Conservation (phyloP, 306 rosid species). For the Cyamopsis tetragonoloba region DNA sequence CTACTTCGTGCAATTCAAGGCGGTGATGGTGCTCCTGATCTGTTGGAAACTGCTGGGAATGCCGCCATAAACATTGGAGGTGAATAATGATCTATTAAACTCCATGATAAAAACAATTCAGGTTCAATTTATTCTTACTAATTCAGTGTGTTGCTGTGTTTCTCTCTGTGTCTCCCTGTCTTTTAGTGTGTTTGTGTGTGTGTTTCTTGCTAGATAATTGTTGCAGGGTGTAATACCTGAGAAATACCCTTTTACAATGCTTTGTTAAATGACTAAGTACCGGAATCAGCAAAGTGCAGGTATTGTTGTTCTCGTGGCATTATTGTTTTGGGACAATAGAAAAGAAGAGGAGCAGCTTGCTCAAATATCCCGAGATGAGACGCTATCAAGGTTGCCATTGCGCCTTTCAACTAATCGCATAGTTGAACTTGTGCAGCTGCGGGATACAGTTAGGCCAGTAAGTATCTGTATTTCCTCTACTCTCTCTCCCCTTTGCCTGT, state of each 20-base stretch:
- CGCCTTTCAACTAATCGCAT: slow-evolving; percentile 93
- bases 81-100: slow-evolving; percentile 37
- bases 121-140: slow-evolving; percentile 18
- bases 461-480: slow-evolving; percentile 31
- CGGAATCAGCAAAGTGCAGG: slow-evolving; percentile 79
- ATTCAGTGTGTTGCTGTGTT: neutral
- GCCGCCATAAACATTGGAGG: slow-evolving; percentile 89
- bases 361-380: slow-evolving; percentile 82
- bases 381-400: slow-evolving; percentile 85
- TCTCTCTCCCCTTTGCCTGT: neutral
- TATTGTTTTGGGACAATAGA: slow-evolving; percentile 93
- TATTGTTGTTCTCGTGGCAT: slow-evolving; percentile 64
- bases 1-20: slow-evolving; percentile 64
- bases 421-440: slow-evolving; percentile 95
- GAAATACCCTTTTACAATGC: slow-evolving; percentile 21
- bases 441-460: slow-evolving; percentile 90
- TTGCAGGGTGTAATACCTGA: neutral
- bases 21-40: slow-evolving; percentile 84
- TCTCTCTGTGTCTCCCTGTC: neutral
- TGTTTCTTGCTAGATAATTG: slow-evolving; percentile 8
- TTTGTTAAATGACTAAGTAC: slow-evolving; percentile 59
- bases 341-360: slow-evolving; percentile 94
- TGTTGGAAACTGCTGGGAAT: slow-evolving; percentile 82
- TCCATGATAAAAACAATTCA: slow-evolving; percentile 19
- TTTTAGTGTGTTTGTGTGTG: neutral